Base-by-base conservation (phyloP, 2,329 filamentous ascomycete genomes). In the Xylaria sp. region DNA sequence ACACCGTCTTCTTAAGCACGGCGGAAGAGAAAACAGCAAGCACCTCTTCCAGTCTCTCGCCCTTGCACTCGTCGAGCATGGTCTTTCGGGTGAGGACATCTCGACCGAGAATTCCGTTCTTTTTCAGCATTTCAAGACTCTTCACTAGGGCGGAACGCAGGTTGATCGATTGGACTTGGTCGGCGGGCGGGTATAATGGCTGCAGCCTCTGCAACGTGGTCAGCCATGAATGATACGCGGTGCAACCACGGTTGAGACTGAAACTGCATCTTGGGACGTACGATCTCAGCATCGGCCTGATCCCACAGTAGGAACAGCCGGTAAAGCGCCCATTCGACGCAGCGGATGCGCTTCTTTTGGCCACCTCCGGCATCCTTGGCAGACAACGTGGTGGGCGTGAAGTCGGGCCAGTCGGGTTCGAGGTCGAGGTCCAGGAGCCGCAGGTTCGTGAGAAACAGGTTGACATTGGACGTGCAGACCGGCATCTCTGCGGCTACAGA, bases 21-120 rank as follows among this genome's bases (percentile, higher is more conserved):
- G 86, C 83, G 11, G 89, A 90, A 1, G 93, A 97, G 68, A 99
- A 95, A 0, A 85, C 80, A 2, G 91, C 85, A 34, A 97, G 80
- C 1, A 96, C 77, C 70, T 99, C 94, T 71, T 92, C 92, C 57
- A 97, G 84, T 64, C 91, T 87, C 57, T 96, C 92, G 4, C 93
- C 93, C 66, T 89, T 92, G 76, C 94, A 99, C 68, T 99, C 93
- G 71, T 99, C 94, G 55, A 99, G 79, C 90, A 97, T 96, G 0
- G 91, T 96, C 77, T 96, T 97, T 55, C 94, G 85, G 37, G 97
- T 76, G 0, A 95, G 83, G 0, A 84, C 83, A 69, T 96, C 92
- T 54, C 90, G 82, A 2, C 91, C 90, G 7, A 97, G 79, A 0
- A 88, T 79, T 35, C 92, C 92, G 76, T 85, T 90, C 77, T 95